These are phyloP conservation scores for Phaeotremella skinneri DNA, from an alignment of 768 basidiomycete genomes.

Conservation along the genomic window DNA sequence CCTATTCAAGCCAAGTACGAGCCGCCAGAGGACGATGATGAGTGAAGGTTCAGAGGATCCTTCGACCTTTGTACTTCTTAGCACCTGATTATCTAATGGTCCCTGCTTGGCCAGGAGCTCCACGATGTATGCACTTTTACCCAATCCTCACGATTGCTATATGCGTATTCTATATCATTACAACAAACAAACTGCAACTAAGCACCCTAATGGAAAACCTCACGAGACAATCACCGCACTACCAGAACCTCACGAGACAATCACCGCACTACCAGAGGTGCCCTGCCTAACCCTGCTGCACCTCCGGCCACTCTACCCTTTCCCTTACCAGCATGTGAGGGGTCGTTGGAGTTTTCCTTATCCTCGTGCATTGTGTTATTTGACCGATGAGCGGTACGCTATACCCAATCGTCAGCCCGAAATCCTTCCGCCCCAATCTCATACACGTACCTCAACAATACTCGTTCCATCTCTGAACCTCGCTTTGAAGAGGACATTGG, in stretches of 20 bases:
- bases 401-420: not conserved
- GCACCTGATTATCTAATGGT: too few relatives aligned
- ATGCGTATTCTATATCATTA: too few relatives aligned
- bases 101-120: too few relatives aligned
- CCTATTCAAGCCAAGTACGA: not conserved
- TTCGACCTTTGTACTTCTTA: too few relatives aligned
- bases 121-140: too few relatives aligned
- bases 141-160: too few relatives aligned
- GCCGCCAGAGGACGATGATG: not conserved
- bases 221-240: not conserved
- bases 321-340: not conserved
- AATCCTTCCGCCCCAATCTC: not conserved
- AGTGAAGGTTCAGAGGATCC: too few relatives aligned
- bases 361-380: slow-evolving; percentile 1
- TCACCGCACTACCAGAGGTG: not conserved
- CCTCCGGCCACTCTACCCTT: not conserved
- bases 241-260: too few relatives aligned
- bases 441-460: slow-evolving; percentile 63
- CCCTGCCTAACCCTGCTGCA: not conserved
- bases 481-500: slow-evolving; percentile 90
- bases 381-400: slow-evolving; percentile 8
- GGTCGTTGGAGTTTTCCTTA: slow-evolving; percentile 4
- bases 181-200: too few relatives aligned
- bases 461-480: slow-evolving; percentile 92
- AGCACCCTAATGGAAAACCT: too few relatives aligned